Evolutionary conservation across 352 stramenopile genomes (phyloP), one percentile per base, ranked within the genome.

Genomic region (Globisporangium heterothallicum): DNA sequence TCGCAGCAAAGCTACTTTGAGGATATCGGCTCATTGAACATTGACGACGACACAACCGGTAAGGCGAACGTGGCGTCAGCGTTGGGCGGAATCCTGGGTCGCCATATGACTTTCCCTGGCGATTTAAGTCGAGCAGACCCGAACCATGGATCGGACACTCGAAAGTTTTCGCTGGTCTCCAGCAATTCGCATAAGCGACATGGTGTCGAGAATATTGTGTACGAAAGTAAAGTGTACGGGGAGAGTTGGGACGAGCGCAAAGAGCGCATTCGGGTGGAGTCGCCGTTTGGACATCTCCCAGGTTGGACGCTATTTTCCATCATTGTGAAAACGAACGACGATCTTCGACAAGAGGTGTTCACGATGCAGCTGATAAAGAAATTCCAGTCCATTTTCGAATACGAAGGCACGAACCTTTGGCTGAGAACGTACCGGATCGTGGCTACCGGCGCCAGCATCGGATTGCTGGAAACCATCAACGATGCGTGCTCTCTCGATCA

Each of bases 321-420:
- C 42, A 98, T 99, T 64, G 86, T 99, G 9, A 99, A 99, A 69
- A 98, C 88, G 1, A 98, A 98, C 62, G 97, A 99, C 61, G 96
- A 99, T 53, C 69, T 99, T 51, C 74, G 96, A 0, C 97, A 99
- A 70, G 96, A 99, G 61, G 86, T 97, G 36, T 98, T 98, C 65
- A 93, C 96, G 8, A 96, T 98, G 84, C 94, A 99, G 66, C 70
- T 99, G 5, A 97, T 99, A 63, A 83, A 94, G 45, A 86, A 97
- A 51, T 96, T 97, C 55, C 78, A 92, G 42, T 86, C 94, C 36
- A 97, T 98, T 54, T 99, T 98, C 46, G 75, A 97, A 66, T 90
- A 91, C 55, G 87, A 96, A 29, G 71, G 86, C 21, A 57, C 98
- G 0, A 74, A 92, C 22, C 68, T 98, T 34, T 99, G 88, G 87